Conservation (phyloP, 208 protist genomes). For the Leishmania major region DNA sequence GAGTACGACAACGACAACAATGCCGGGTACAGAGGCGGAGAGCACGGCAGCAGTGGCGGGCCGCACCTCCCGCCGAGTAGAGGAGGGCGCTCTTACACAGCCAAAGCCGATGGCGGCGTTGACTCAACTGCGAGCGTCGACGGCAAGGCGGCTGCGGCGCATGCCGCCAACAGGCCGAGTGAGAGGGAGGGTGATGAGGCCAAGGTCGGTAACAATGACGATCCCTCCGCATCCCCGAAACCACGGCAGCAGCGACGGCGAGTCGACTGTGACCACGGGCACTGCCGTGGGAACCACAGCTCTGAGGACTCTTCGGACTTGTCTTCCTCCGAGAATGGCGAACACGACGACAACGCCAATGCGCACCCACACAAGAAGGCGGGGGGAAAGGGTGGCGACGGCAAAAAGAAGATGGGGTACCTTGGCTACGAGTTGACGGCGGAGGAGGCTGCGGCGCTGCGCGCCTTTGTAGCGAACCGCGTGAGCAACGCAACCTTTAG, state of each 20-base stretch:
- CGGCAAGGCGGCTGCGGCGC: neutral
- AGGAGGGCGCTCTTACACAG: neutral
- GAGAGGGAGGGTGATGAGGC: neutral
- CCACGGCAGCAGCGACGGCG: neutral
- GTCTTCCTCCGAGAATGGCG: conserved; percentile 6
- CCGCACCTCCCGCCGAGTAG: neutral
- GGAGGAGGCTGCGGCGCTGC: conserved; percentile 72
- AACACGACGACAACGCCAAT: conserved; percentile 15
- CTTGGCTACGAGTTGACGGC: conserved; percentile 80
- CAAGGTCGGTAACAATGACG: neutral
- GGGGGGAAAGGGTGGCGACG: neutral
- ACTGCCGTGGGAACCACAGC: neutral
- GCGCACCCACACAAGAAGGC: neutral
- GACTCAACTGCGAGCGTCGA: neutral
- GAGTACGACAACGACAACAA: conserved; percentile 17
- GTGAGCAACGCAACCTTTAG: conserved; percentile 27
- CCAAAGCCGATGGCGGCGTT: neutral
- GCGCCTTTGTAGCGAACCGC: conserved; percentile 44
- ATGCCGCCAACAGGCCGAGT: neutral
- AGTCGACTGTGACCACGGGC: neutral
- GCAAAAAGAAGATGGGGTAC: conserved; percentile 77
- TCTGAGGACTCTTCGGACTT: neutral
- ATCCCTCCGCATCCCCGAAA: conserved; percentile 1
- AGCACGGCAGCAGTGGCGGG: neutral
- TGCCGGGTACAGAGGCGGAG: neutral